Base-by-base conservation (phyloP, 345 rosid species). In the Populus simonii region DNA sequence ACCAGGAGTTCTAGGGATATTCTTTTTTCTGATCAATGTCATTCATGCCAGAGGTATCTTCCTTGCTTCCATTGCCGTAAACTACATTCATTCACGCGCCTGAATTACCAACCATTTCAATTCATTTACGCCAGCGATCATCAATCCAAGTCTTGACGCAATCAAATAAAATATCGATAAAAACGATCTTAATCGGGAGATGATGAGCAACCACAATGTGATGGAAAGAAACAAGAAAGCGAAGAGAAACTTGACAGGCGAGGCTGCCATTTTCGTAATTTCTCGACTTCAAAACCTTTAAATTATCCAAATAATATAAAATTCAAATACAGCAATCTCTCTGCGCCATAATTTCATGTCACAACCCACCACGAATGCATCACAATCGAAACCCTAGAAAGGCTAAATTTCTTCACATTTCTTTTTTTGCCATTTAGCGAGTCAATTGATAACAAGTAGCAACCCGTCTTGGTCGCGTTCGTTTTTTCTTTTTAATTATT, bases 191-290 rank as follows among this genome's bases (percentile, higher is more conserved):
- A 78, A 73, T 33, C 8, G 65, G 51, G 70, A 33, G n/a, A 84
- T 87, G 90, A 96, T 91, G 81, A 92, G 82, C 84, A 92, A 78
- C 97, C 98, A 96, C 76, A 96, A 83, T 81, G 88, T 79, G 83
- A 96, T 82, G 82, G 90, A 96, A 27, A 27, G 27, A 27, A 27
- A 27, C 27, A 27, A 27, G 27, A 27, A 27, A 80, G 86, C 96
- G 63, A 91, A 88, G 85, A 96, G 92, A 88, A 93, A 89, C 79
- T 89, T 92, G 71, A 91, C 99, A n/a, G 97, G 98, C 57, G 98
- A 93, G 85, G 90, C 93, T 66, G 89, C 90, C 99, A 96, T 95
- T 79, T 71, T 68, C 70, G 35, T 18, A 51, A 20, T 51, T 51
- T 51, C 72, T 71, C 10, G 82, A 61, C 16, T 36, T 17, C 20